A percentile compares a stretch with the other conserved stretches of the same genome.
phyloP scores from a whole-genome alignment of 352 stramenopile genomes.

The Phytophthora crassamura region DNA sequence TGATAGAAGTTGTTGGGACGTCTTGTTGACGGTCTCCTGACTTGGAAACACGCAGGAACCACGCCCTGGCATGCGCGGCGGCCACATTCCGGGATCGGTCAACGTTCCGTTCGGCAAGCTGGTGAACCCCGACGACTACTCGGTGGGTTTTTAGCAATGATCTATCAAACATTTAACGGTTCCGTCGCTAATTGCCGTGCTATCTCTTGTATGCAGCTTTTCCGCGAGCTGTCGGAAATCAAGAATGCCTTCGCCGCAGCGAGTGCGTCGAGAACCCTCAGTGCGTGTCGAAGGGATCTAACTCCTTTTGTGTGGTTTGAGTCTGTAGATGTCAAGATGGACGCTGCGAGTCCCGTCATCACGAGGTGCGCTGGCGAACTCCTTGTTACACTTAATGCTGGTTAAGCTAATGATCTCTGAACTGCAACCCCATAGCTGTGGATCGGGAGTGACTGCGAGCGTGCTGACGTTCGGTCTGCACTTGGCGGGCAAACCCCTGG shows the following conservation, averaged over 20 bases:
- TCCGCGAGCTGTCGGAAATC: constrained; percentile 78
- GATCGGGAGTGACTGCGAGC: constrained; percentile 75
- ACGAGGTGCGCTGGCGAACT: constrained; percentile 52
- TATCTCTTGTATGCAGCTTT: constrained; percentile 46
- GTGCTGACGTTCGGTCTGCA: constrained; percentile 76
- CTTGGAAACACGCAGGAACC: constrained; percentile 74
- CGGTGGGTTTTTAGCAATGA: constrained; percentile 37
- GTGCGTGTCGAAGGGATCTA: not conserved
- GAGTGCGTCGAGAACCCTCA: constrained; percentile 35
- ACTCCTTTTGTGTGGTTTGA: constrained; percentile 9
- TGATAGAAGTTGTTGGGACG: not conserved
- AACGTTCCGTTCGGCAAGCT: constrained; percentile 93
- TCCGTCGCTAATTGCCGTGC: constrained; percentile 14
- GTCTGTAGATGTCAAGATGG: constrained; percentile 58
- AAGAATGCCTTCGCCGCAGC: constrained; percentile 80
- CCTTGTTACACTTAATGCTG: not conserved
- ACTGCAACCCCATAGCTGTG: constrained; percentile 48
- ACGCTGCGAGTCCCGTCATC: constrained; percentile 66
- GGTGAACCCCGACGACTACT: constrained; percentile 86
- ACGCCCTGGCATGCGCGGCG: constrained; percentile 87
- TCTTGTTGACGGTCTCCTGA: not conserved
- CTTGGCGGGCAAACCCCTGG: constrained; percentile 63
- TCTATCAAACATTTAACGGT: constrained; percentile 12
- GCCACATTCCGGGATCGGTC: constrained; percentile 92
- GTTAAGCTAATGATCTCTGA: not conserved